Evolutionary conservation across 2,329 filamentous ascomycete species (phyloP).

Genomic region (Exophiala dermatitidis): DNA sequence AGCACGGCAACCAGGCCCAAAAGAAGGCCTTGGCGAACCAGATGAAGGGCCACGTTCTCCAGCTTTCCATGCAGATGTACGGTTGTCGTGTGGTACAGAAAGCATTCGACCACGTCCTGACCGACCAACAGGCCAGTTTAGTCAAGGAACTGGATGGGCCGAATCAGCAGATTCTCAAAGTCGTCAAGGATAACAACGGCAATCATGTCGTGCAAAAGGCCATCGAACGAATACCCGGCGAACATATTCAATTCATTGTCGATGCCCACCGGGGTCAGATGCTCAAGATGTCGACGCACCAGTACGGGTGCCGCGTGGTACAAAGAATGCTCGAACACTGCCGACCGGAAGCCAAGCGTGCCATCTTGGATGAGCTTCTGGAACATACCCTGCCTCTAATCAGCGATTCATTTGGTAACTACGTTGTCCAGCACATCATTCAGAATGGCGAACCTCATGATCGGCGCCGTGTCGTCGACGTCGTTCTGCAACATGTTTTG

Average conservation of each 20-base stretch:
- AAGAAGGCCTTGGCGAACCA: conserved; percentile 78
- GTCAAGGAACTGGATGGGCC: conserved; percentile 84
- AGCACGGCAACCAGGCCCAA: conserved; percentile 88
- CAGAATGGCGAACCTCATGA: conserved; percentile 67
- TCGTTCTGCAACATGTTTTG: conserved; percentile 66
- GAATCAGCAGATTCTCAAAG: conserved; percentile 64
- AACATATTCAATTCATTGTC: conserved; percentile 80
- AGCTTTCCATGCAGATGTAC: conserved; percentile 80
- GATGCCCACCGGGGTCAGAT: conserved; percentile 71
- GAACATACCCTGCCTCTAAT: conserved; percentile 64
- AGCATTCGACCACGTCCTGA: conserved; percentile 81
- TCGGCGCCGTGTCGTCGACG: conserved; percentile 61
- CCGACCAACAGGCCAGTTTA: conserved; percentile 81
- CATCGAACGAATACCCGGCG: conserved; percentile 68
- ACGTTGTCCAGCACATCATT: conserved; percentile 90
- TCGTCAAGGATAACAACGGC: conserved; percentile 81
- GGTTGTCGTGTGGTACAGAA: conserved; percentile 95
- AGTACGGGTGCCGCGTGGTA: conserved; percentile 85
- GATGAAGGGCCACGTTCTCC: conserved; percentile 78
- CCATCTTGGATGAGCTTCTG: conserved; percentile 73
- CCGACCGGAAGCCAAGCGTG: conserved; percentile 60
- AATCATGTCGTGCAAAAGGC: conserved; percentile 97
- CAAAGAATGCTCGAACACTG: conserved; percentile 86
- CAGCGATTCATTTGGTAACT: conserved; percentile 87
- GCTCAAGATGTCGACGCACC: conserved; percentile 64